A percentile compares a stretch with the other conserved stretches of the same genome.
phyloP scores from a whole-genome alignment of 148 eudicot species.

The Rhododendron kiyosumense region DNA sequence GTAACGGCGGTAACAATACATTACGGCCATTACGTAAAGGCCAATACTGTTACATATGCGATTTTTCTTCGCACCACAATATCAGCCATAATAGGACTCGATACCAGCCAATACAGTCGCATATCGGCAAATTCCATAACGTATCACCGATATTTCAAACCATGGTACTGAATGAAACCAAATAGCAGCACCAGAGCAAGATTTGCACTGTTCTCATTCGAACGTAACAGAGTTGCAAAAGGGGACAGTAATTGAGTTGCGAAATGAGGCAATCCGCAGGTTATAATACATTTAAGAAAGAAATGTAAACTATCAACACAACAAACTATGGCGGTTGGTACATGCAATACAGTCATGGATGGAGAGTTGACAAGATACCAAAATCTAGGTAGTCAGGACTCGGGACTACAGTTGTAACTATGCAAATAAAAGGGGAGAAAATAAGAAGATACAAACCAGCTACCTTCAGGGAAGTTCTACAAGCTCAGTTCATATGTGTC shows the following conservation, averaged over 20 bases:
- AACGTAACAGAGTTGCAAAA: neutral
- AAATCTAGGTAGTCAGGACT: conserved; percentile 1
- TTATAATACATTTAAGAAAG: neutral
- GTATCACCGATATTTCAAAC: neutral
- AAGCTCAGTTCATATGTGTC: neutral
- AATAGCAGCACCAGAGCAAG: neutral
- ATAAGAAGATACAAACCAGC: neutral
- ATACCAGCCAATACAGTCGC: neutral
- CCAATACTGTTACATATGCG: neutral
- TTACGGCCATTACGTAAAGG: neutral
- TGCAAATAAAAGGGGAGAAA: neutral
- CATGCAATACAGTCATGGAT: neutral
- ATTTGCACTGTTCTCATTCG: neutral
- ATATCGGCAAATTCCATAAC: neutral
- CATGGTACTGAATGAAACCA: neutral
- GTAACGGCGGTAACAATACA: neutral
- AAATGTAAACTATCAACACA: neutral
- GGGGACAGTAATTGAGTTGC: neutral
- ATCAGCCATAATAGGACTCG: neutral
- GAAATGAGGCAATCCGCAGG: neutral
- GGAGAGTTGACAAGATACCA: neutral
- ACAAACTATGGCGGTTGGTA: neutral
- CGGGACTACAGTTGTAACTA: neutral
- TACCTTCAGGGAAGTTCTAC: neutral
- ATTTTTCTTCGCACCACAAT: neutral